These are phyloP conservation scores for Diplodia scrobiculata DNA, from an alignment of 2,329 filamentous ascomycete genomes.

Conservation along the genomic window DNA sequence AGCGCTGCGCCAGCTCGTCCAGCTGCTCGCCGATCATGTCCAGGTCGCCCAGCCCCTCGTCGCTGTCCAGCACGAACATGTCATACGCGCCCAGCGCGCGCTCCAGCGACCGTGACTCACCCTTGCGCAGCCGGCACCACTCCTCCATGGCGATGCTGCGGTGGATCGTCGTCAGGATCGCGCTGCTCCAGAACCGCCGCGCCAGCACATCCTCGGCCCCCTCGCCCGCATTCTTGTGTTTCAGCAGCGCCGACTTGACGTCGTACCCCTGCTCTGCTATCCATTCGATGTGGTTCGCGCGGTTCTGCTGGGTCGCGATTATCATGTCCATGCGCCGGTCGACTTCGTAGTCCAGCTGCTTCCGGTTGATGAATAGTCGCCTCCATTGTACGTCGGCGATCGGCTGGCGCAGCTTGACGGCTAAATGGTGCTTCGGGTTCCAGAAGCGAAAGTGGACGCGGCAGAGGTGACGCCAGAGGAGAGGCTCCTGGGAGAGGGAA, in stretches of 20 bases:
- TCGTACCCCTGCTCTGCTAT: conserved; percentile 79
- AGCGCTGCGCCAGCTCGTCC: conserved; percentile 61
- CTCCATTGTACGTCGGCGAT: conserved; percentile 73
- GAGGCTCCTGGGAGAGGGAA: conserved; percentile 66
- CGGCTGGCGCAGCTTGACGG: conserved; percentile 44
- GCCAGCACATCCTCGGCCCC: conserved; percentile 74
- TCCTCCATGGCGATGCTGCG: conserved; percentile 74
- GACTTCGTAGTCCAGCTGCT: conserved; percentile 41
- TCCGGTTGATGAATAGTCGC: conserved; percentile 46
- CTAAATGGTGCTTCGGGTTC: conserved; percentile 55
- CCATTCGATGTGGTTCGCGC: conserved; percentile 68
- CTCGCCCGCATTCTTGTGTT: conserved; percentile 63
- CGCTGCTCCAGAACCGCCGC: conserved; percentile 73
- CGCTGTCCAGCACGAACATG: conserved; percentile 77
- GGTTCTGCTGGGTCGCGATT: conserved; percentile 68
- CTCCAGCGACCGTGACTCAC: conserved; percentile 65
- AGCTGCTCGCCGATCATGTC: conserved; percentile 64
- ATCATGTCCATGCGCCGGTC: conserved; percentile 62
- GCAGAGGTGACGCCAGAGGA: conserved; percentile 82
- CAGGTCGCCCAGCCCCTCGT: conserved; percentile 65
- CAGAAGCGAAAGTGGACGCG: conserved; percentile 70
- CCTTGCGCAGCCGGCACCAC: conserved; percentile 64
- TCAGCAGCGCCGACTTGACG: conserved; percentile 78
- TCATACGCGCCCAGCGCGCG: conserved; percentile 80
- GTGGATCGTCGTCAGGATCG: conserved; percentile 77